Evolutionary conservation across 257 asterid genomes (phyloP), one percentile per base, ranked within the genome.

Genomic region (Jacaranda copaia): DNA sequence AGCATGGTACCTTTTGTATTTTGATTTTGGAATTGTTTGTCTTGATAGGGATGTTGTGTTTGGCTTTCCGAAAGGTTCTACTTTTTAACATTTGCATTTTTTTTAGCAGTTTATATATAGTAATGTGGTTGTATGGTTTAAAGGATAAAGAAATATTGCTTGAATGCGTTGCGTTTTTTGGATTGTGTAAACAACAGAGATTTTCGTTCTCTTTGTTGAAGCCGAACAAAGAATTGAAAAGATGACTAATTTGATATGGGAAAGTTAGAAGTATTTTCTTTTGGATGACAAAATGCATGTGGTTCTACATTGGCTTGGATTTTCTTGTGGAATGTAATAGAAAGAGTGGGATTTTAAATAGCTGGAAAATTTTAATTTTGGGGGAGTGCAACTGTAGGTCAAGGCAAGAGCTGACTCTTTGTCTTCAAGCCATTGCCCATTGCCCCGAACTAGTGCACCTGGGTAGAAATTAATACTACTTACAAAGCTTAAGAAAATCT

Each of bases 231-330:
- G 32, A 25, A 25, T 25, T 25, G 32, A 25, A 25, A 25, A 25
- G 32, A 25, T 25, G 60, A 61, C 3, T 16, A 15, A 2, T 73
- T 73, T 58, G 18, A 40, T 13, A 40, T 12, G 32, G 32, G 32
- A 25, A 14, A 4, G 11, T 6, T 19, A 9, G 19, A 3, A n/a
- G 32, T 13, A 1, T n/a, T 42, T 42, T 56, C 6, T 19, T 5
- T 58, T 13, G 40, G 8, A 40, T 46, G 62, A 74, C 35, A 38
- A 63, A 75, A 36, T 80, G 70, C 68, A 67, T 36, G 65, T 42
- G 16, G 72, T 49, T 48, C 56, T 65, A 67, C 53, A 6, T 61
- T 15, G 63, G 39, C n/a, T 6, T 18, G 13, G 32, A 36, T 7
- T 20, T 65, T 75, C n/a, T 19, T 74, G 40, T 25, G 2, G 32